Base-by-base conservation (phyloP, 352 stramenopile species). In the Pythium myriotylum region DNA sequence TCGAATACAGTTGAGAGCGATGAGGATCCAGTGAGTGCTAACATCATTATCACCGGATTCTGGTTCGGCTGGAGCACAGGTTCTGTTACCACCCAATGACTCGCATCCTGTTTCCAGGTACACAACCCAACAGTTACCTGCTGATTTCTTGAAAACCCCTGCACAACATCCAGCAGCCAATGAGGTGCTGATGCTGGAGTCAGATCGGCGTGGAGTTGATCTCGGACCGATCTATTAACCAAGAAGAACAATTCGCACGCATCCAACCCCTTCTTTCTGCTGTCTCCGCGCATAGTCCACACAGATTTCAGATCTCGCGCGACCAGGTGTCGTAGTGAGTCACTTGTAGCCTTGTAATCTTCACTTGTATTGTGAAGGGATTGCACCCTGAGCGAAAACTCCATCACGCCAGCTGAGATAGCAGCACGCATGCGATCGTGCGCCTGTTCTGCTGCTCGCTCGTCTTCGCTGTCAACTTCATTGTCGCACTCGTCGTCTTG, bases 401-500 rank as follows among this genome's bases (percentile, higher is more conserved):
- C 41, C 19, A 68, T 20, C 22, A 68, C 32, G 4, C 40, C 54
- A 33, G 19, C 13, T 1, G 61, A 32, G 22, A 68, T 26, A 8
- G 22, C 45, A 0, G 32, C 32, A 9, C 32, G 39, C 3, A 53
- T 13, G 0, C 50, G 61, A 16, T 63, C 40, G 0, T 32, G 49
- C 16, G 13, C n/a, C 7, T 26, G 55, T 24, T 59, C 47, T 8
- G 43, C 49, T 43, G 47, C 22, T 6, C 52, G 63, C n/a, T 70
- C 63, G 1, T 70, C 62, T 7, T 61, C 55, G 20, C 62, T 70
- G 51, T 66, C 56, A 7, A 27, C 41, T 8, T 55, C 60, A 5
- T 56, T 43, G 1, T 3, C 29, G 16, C 51, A 9, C 4, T 45
- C 35, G 2, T 26, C 13, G 2, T 26, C 13, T 1, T 39, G 14